Conservation (phyloP, 2,329 filamentous ascomycete species). For the Aspergillus fijiensis region DNA sequence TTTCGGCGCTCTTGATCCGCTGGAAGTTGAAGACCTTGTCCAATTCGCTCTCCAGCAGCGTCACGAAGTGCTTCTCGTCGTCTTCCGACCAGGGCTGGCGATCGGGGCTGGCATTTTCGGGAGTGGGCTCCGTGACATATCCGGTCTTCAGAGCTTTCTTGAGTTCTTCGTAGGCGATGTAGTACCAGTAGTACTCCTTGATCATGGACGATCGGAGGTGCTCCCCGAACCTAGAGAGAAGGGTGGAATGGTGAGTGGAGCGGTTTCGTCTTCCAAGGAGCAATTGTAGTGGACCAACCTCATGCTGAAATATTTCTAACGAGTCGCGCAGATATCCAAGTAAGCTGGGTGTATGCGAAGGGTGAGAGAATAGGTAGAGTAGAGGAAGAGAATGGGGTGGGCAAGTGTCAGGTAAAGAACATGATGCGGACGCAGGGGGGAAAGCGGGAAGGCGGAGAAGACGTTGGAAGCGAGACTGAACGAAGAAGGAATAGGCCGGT, state of each 20-base stretch:
- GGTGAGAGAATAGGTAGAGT: not conserved
- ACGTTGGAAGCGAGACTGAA: not conserved
- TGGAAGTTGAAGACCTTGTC: conserved; percentile 98
- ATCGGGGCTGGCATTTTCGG: conserved; percentile 48
- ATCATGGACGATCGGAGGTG: conserved; percentile 94
- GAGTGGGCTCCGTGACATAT: conserved; percentile 55
- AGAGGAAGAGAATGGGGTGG: not conserved
- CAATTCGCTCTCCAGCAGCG: conserved; percentile 82
- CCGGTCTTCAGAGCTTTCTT: conserved; percentile 81
- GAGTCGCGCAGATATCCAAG: not conserved
- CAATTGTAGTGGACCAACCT: conserved; percentile 16
- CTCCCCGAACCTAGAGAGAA: conserved; percentile 72
- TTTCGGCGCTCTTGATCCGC: conserved; percentile 95
- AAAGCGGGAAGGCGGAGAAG: not conserved
- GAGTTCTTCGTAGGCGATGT: conserved; percentile 94
- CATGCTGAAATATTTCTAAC: conserved; percentile 17
- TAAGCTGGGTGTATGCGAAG: not conserved
- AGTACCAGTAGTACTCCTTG: conserved; percentile 96
- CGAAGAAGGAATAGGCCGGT: not conserved
- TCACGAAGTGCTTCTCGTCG: conserved; percentile 85
- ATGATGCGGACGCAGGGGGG: not conserved
- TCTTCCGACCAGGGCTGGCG: conserved; percentile 80
- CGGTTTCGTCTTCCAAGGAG: not conserved
- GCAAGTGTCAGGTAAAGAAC: not conserved
- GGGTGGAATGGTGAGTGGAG: conserved; percentile 13